Evolutionary conservation across 345 rosid genomes (phyloP).

Genomic region (Linum tenue): DNA sequence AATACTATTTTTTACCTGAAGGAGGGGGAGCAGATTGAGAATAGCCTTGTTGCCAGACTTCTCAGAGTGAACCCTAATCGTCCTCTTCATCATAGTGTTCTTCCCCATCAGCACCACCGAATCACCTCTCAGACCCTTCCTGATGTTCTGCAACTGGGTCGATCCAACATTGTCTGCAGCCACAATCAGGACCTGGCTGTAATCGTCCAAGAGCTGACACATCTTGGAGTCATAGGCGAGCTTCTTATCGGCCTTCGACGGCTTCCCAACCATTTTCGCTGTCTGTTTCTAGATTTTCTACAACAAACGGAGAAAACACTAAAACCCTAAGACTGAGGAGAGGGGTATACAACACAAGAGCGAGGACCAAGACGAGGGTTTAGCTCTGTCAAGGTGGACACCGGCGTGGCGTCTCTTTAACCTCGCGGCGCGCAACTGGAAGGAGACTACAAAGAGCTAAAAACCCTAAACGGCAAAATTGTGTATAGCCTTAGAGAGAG

Average conservation of each 20-base stretch:
- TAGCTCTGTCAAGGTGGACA: constrained; percentile 31
- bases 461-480: too few species aligned
- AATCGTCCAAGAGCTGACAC: constrained; percentile 1
- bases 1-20: not conserved
- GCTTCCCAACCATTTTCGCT: constrained; percentile 1
- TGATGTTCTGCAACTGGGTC: constrained; percentile 2
- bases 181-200: constrained; percentile 2
- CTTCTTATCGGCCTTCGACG: constrained; percentile 6
- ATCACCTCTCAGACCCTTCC: not conserved
- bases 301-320: not conserved
- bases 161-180: constrained; percentile 6
- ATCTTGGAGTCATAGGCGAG: not conserved
- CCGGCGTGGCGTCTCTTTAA: not conserved
- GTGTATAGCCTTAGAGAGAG: too few species aligned
- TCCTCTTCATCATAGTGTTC: constrained; percentile 6
- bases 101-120: constrained; percentile 3
- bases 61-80: constrained; percentile 4
- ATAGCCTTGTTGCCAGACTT: constrained; percentile 4
- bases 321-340: not conserved
- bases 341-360: not conserved
- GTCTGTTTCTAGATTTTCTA: not conserved
- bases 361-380: constrained; percentile 63
- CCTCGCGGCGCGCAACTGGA: not conserved
- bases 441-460: not conserved
- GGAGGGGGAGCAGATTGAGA: not conserved